Base-by-base conservation (phyloP, 805 yeast species). In the Kuraishia ogatae region DNA sequence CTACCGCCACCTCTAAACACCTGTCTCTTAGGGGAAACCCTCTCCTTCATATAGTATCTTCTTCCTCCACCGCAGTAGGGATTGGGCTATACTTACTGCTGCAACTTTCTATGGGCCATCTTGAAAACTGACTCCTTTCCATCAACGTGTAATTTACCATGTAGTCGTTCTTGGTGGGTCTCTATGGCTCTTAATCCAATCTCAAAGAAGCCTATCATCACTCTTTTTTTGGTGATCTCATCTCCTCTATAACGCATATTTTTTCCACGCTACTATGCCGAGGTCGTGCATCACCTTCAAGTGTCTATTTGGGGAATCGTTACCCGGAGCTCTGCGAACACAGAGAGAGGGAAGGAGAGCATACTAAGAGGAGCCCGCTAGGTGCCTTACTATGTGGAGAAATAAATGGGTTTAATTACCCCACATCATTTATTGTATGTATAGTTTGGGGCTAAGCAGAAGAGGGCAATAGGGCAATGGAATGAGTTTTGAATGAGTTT, bases 51-150 rank as follows among this genome's bases (percentile, higher is more conserved):
- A 7, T 5, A 35, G 43, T 35, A 15, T 35, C 43, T 35, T 35
- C 43, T 35, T 35, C 43, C 43, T 17, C 43, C 19, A 35, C 23
- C 20, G 4, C 1, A 22, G 19, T 4, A 24, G 13, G 24, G 11
- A 23, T 8, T 24, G 22, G 3, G 17, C 17, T 8, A 15, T 47
- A 67, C 72, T 54, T 66, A 70, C 74, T 71, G 75, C 61, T 71
- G 74, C 50, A 71, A 61, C 56, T 71, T 71, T 59, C 75, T 63
- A 54, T 69, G 73, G 43, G 75, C 67, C 75, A 71, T 71, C 28
- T 52, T 58, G 54, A 39, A 22, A 28, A 22, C 51, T 54, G 43
- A 35, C 43, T 35, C 43, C 43, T 35, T 35, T 35, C 43, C 43
- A 3, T 35, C 43, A 15, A 35, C 43, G 43, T 35, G 17, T 35